Conservation (phyloP, 225 moss, liverwort and hornwort genomes). For the Physcomitrium patens region DNA sequence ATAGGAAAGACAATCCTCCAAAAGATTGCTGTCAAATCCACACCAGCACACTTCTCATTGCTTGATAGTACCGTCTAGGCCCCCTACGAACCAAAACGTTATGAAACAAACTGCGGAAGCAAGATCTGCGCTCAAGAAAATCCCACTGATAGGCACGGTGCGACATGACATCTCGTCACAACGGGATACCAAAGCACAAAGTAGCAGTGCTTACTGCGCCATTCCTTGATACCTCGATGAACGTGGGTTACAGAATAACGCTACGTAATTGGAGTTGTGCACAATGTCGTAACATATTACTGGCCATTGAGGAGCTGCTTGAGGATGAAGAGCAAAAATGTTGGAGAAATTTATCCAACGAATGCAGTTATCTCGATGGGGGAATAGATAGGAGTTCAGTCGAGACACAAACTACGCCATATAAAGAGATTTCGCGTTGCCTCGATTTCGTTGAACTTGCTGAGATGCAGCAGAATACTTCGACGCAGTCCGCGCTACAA, state of each 20-base stretch:
- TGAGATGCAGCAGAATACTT: slow-evolving; percentile 26
- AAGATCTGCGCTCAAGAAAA: background rate
- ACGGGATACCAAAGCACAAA: too few relatives aligned
- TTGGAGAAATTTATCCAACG: too few relatives aligned
- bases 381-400: background rate
- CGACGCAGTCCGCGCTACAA: background rate
- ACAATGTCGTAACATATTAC: background rate
- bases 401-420: slow-evolving; percentile 32
- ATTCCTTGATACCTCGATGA: too few relatives aligned
- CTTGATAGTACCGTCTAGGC: slow-evolving; percentile 3
- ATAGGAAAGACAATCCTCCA: slow-evolving; percentile 3
- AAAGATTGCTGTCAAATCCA: background rate
- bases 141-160: too few relatives aligned
- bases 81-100: too few relatives aligned
- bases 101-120: background rate
- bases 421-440: slow-evolving; percentile 41
- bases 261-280: background rate
- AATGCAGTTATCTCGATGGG: too few relatives aligned
- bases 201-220: too few relatives aligned
- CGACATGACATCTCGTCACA: too few relatives aligned
- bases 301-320: slow-evolving; percentile 1
- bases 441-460: slow-evolving; percentile 29
- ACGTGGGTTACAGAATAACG: background rate
- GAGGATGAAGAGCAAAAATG: background rate
- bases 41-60: background rate